phyloP scores from a whole-genome alignment of 1,139 yeast species.

The Ogataea hybrid region DNA sequence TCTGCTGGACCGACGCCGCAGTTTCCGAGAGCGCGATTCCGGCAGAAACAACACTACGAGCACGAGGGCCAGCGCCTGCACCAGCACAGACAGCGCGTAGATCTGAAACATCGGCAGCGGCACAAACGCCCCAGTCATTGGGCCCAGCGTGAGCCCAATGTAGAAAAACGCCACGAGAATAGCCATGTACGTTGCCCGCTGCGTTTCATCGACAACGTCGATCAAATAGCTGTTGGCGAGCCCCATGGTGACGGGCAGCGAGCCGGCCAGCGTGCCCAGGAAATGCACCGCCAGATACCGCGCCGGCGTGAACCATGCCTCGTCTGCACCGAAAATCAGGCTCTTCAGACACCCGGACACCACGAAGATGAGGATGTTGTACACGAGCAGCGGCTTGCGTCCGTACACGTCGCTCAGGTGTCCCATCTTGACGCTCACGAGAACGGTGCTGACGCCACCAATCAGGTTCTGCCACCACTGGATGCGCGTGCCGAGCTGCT shows the following conservation, averaged over 20 bases:
- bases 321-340: constrained; percentile 34
- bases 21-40: constrained; percentile 54
- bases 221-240: constrained; percentile 59
- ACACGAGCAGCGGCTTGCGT: constrained; percentile 46
- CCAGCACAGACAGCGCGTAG: constrained; percentile 13
- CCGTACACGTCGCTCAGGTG: constrained; percentile 67
- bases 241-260: constrained; percentile 48
- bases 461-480: constrained; percentile 26
- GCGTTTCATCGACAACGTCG: constrained; percentile 59
- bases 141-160: constrained; percentile 65
- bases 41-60: constrained; percentile 43
- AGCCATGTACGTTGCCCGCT: constrained; percentile 57
- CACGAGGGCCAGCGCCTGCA: constrained; percentile 11
- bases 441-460: constrained; percentile 29
- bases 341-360: constrained; percentile 33
- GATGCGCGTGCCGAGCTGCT: constrained; percentile 24
- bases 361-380: constrained; percentile 32
- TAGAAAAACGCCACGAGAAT: constrained; percentile 55
- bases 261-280: constrained; percentile 55
- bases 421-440: constrained; percentile 51
- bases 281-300: constrained; percentile 39
- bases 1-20: constrained; percentile 45
- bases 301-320: constrained; percentile 33
- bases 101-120: constrained; percentile 20
- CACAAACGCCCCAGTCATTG: constrained; percentile 50